Conservation (phyloP, 2,329 filamentous ascomycete species). For the Pezicula neosporulosa region DNA sequence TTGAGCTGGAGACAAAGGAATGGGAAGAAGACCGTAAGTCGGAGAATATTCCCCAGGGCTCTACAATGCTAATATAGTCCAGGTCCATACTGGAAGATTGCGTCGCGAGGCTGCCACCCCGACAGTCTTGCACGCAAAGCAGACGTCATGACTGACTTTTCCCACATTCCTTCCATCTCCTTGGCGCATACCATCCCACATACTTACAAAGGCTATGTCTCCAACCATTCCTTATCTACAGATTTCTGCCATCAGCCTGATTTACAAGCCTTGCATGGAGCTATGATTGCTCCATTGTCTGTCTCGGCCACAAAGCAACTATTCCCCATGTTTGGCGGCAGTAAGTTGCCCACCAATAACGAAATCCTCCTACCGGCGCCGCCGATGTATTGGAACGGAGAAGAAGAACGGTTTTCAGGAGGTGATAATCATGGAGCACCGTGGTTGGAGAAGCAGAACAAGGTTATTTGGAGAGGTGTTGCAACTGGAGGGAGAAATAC, state of each 20-base stretch:
- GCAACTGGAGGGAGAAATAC: slow-evolving; percentile 54
- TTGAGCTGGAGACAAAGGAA: slow-evolving; percentile 8
- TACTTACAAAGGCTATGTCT: slow-evolving; percentile 33
- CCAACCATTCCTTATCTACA: slow-evolving; percentile 40
- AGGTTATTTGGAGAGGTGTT: slow-evolving; percentile 61
- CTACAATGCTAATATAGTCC: slow-evolving; percentile 45
- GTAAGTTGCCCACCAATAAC: slow-evolving; percentile 59
- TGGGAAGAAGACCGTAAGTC: slow-evolving; percentile 23
- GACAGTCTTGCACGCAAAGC: slow-evolving; percentile 55
- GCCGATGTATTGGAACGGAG: slow-evolving; percentile 59
- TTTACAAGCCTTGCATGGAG: slow-evolving; percentile 51
- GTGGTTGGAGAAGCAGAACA: slow-evolving; percentile 54
- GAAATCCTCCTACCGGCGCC: slow-evolving; percentile 62
- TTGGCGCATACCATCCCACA: slow-evolving; percentile 40
- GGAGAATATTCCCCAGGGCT: slow-evolving; percentile 54
- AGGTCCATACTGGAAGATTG: slow-evolving; percentile 52
- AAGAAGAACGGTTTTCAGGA: slow-evolving; percentile 59
- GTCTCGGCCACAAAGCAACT: slow-evolving; percentile 50
- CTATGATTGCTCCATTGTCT: slow-evolving; percentile 50
- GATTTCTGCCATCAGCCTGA: slow-evolving; percentile 46
- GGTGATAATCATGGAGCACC: slow-evolving; percentile 49
- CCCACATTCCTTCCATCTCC: slow-evolving; percentile 44
- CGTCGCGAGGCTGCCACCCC: slow-evolving; percentile 57
- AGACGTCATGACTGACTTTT: slow-evolving; percentile 39
- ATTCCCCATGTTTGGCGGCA: slow-evolving; percentile 58